phyloP scores from a whole-genome alignment of 768 basidiomycete species.

The Mycena crocata region DNA sequence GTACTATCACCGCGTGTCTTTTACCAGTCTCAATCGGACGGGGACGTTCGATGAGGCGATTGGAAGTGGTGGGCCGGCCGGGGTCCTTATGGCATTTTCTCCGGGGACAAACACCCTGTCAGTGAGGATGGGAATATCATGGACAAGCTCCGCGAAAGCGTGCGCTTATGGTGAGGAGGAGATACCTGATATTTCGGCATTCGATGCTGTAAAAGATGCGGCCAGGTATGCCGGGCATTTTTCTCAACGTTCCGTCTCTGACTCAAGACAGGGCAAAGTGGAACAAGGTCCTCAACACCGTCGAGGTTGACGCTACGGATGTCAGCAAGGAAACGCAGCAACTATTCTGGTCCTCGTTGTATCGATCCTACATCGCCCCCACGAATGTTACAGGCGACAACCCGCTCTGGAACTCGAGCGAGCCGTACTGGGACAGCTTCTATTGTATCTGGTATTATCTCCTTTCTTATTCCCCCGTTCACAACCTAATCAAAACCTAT shows the following conservation, averaged over 20 bases:
- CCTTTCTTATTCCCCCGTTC: neutral
- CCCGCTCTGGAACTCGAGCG: slow-evolving; percentile 39
- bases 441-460: slow-evolving; percentile 40
- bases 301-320: slow-evolving; percentile 27
- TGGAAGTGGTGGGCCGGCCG: slow-evolving; percentile 15
- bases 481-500: neutral
- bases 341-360: slow-evolving; percentile 34
- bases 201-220: slow-evolving; percentile 23
- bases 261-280: slow-evolving; percentile 23
- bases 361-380: slow-evolving; percentile 39
- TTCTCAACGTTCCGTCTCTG: neutral
- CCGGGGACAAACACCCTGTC: slow-evolving; percentile 42
- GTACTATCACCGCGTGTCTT: slow-evolving; percentile 7
- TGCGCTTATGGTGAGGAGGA: slow-evolving; percentile 57
- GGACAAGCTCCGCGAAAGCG: slow-evolving; percentile 54
- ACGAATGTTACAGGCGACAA: slow-evolving; percentile 43
- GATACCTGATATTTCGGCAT: slow-evolving; percentile 35
- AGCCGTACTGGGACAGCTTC: slow-evolving; percentile 40
- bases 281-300: slow-evolving; percentile 28
- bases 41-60: slow-evolving; percentile 13
- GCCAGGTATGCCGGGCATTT: slow-evolving; percentile 8
- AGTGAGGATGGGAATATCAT: slow-evolving; percentile 58
- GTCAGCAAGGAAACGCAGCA: slow-evolving; percentile 21
- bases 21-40: slow-evolving; percentile 5
- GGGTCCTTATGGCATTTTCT: slow-evolving; percentile 35